A percentile compares a stretch with the other conserved stretches of the same genome.
Evolutionary conservation across 805 yeast genomes (phyloP).

Genomic region (Brettanomyces bruxellensis): DNA sequence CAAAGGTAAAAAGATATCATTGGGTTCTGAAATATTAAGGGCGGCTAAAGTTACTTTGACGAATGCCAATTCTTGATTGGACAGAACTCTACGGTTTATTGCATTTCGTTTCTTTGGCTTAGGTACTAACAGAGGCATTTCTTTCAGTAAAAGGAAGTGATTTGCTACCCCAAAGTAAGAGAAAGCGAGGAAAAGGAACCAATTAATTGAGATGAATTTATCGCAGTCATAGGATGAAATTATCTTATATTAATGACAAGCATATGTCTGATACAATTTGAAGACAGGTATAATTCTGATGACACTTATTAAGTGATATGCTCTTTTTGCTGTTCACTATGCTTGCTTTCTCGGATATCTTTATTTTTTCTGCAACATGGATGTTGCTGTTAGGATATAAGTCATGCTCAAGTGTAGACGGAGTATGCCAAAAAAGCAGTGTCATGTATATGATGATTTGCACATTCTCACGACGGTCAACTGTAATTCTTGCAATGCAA

Average conservation of each 20-base stretch:
- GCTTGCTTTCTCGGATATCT: no score
- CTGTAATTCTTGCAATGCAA: constrained; percentile 22
- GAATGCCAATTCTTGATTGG: no score
- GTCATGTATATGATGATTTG: constrained; percentile 30
- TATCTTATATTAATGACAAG: constrained; percentile 61
- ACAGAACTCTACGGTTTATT: no score
- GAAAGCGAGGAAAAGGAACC: constrained; percentile 1
- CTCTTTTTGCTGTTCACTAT: neutral
- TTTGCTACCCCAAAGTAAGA: constrained; percentile 1
- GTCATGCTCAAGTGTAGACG: neutral
- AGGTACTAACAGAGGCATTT: no score
- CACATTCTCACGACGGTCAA: constrained; percentile 37
- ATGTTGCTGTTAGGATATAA: neutral
- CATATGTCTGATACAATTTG: constrained; percentile 88
- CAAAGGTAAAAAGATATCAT: no score
- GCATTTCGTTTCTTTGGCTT: neutral
- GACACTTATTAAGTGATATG: neutral
- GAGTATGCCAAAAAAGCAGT: constrained; percentile 34
- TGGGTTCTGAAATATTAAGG: no score
- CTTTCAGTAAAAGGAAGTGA: no score
- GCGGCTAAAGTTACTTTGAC: no score
- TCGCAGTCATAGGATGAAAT: constrained; percentile 51
- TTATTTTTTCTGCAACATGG: neutral
- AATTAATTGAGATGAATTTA: constrained; percentile 2
- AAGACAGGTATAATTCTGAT: constrained; percentile 33